Percentiles rank a stretch among this genome's conserved stretches.
These are phyloP conservation scores for Plasmodium ovale DNA, from an alignment of 169 alveolate genomes.

Conservation along the genomic window DNA sequence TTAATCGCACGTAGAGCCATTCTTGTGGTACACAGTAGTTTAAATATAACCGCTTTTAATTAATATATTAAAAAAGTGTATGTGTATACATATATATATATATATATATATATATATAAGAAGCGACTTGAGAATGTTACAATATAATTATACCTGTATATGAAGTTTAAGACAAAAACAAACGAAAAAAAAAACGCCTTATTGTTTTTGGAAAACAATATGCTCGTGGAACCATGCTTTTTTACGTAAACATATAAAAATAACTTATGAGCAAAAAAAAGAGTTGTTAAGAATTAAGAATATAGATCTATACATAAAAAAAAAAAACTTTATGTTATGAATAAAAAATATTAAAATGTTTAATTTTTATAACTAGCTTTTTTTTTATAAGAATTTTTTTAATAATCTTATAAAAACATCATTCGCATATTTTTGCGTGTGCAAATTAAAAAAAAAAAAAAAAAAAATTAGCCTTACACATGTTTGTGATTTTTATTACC, in stretches of 20 bases:
- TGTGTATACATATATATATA: background rate
- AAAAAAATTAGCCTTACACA: slow-evolving; percentile 25
- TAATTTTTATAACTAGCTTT: slow-evolving; percentile 3
- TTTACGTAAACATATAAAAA: slow-evolving; percentile 3
- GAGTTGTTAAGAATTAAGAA: slow-evolving; percentile 1
- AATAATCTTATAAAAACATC: background rate
- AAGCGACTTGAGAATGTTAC: slow-evolving; percentile 3
- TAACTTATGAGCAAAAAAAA: slow-evolving; percentile 14
- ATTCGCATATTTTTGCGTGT: slow-evolving; percentile 20
- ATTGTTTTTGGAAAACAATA: slow-evolving; percentile 16
- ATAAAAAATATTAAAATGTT: slow-evolving; percentile 3
- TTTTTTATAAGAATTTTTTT: slow-evolving; percentile 18
- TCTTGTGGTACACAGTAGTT: background rate
- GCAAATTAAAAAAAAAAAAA: slow-evolving; percentile 37
- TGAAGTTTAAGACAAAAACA: slow-evolving; percentile 32
- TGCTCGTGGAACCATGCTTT: slow-evolving; percentile 12
- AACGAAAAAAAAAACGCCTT: slow-evolving; percentile 6
- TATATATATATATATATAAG: background rate
- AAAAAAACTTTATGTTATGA: slow-evolving; percentile 3
- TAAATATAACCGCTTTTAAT: slow-evolving; percentile 1
- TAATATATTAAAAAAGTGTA: slow-evolving; percentile 1
- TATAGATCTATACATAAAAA: slow-evolving; percentile 17
- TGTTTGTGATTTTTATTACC: background rate
- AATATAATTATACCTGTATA: slow-evolving; percentile 4
- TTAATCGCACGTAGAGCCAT: background rate